Percentiles rank a stretch among this genome's conserved stretches.
These are phyloP conservation scores for Eucalyptus sp. DNA, from an alignment of 345 rosid species.

Conservation along the genomic window DNA sequence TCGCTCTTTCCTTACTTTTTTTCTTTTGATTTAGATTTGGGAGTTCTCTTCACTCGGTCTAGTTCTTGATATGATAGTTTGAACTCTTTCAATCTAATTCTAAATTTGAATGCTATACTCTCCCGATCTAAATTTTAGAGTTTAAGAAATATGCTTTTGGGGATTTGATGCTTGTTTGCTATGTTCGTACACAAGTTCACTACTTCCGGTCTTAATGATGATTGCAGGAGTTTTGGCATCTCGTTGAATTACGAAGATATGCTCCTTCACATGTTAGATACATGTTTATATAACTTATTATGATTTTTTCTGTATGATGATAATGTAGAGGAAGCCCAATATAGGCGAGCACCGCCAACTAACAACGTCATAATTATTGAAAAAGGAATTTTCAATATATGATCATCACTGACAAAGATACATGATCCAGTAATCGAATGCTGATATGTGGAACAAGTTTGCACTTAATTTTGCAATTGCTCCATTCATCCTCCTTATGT, in stretches of 20 bases:
- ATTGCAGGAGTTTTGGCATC: too few relatives aligned
- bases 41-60: too few relatives aligned
- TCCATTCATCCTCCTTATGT: too few relatives aligned
- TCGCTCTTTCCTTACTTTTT: accelerated
- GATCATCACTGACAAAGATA: accelerated
- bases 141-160: too few relatives aligned
- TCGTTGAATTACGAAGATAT: accelerated
- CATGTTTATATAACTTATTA: accelerated
- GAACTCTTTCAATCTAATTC: too few relatives aligned
- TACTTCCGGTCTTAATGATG: accelerated
- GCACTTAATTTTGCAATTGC: too few relatives aligned
- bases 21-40: too few relatives aligned
- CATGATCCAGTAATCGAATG: accelerated
- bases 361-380: accelerated
- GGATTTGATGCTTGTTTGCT: accelerated
- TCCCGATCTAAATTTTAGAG: too few relatives aligned
- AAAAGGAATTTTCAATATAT: accelerated
- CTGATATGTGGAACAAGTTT: accelerated
- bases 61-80: accelerated
- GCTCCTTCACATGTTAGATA: accelerated
- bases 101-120: accelerated
- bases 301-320: accelerated
- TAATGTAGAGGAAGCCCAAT: too few relatives aligned
- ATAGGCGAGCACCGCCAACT: accelerated
- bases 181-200: accelerated